Evolutionary conservation across 2,329 filamentous ascomycete species (phyloP).

Genomic region (Bipolaris cookei): DNA sequence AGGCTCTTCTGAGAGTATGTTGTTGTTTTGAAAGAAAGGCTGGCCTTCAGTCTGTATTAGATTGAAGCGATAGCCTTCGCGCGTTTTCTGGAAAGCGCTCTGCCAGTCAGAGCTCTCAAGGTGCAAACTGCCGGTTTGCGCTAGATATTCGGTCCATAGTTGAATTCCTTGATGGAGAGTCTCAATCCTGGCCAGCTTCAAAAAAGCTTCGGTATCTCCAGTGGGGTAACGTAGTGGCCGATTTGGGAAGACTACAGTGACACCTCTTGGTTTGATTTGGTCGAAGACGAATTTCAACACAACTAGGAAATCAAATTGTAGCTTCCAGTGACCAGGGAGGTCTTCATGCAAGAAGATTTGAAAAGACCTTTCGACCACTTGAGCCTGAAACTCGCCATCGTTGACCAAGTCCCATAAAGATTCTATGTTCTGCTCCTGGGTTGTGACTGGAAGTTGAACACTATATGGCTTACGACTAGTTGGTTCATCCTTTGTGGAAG

Average conservation of each 20-base stretch:
- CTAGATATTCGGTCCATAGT: slow-evolving; percentile 6
- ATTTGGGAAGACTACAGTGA: slow-evolving; percentile 11
- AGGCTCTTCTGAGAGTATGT: not conserved
- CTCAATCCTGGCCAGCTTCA: slow-evolving; percentile 4
- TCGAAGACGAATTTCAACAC: slow-evolving; percentile 10
- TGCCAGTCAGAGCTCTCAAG: not conserved
- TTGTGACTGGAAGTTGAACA: not conserved
- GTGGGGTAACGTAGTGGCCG: slow-evolving; percentile 1
- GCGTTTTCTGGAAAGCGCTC: not conserved
- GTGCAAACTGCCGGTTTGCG: not conserved
- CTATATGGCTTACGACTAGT: not conserved
- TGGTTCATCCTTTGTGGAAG: not conserved
- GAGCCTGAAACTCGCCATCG: slow-evolving; percentile 2
- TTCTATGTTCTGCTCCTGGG: not conserved
- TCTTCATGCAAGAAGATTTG: slow-evolving; percentile 5
- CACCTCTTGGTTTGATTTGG: slow-evolving; percentile 1
- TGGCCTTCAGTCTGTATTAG: not conserved
- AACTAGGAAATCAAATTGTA: slow-evolving; percentile 9
- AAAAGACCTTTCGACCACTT: slow-evolving; percentile 5
- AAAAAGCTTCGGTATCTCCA: not conserved
- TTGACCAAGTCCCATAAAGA: not conserved
- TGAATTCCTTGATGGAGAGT: slow-evolving; percentile 4
- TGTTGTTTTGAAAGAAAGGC: not conserved
- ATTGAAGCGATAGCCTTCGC: slow-evolving; percentile 2
- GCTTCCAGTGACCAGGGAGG: not conserved